Evolutionary conservation across 2,329 filamentous ascomycete species (phyloP).

Genomic region (Colletotrichum zoysiae): DNA sequence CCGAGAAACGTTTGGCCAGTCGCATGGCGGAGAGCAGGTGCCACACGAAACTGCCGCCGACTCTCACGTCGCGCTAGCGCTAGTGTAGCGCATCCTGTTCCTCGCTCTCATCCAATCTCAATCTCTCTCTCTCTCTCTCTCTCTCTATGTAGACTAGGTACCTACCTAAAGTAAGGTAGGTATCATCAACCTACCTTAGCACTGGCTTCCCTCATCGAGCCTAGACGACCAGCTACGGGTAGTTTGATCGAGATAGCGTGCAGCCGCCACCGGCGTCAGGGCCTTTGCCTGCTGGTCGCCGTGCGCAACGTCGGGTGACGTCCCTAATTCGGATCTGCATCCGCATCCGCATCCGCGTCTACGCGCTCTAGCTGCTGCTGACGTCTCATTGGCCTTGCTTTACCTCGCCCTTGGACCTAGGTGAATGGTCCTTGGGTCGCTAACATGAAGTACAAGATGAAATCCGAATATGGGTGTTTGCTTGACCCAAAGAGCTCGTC

Average conservation of each 20-base stretch:
- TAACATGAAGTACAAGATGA: too few relatives aligned
- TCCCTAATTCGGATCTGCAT: not conserved
- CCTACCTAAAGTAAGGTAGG: too few relatives aligned
- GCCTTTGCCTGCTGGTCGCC: conserved; percentile 32
- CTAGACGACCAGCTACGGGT: not conserved
- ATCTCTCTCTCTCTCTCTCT: not conserved
- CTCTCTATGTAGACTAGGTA: not conserved
- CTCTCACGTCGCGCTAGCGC: conserved; percentile 12
- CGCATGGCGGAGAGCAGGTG: conserved; percentile 23
- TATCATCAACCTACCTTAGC: not conserved
- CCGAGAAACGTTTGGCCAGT: conserved; percentile 30
- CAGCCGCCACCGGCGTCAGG: not conserved
- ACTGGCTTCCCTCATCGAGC: not conserved
- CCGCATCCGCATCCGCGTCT: conserved; percentile 1
- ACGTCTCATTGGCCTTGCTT: not conserved
- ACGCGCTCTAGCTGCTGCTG: not conserved
- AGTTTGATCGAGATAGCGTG: conserved; percentile 33
- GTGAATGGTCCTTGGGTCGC: not conserved
- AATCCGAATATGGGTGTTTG: not conserved
- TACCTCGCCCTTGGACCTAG: not conserved
- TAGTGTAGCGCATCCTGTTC: conserved; percentile 10
- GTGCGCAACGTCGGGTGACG: conserved; percentile 38
- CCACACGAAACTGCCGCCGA: conserved; percentile 37
- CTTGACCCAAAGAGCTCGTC: conserved; percentile 4
- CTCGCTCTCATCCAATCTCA: not conserved